Evolutionary conservation across 768 basidiomycete genomes (phyloP).

Genomic region (Phanerodontia chrysosporium): DNA sequence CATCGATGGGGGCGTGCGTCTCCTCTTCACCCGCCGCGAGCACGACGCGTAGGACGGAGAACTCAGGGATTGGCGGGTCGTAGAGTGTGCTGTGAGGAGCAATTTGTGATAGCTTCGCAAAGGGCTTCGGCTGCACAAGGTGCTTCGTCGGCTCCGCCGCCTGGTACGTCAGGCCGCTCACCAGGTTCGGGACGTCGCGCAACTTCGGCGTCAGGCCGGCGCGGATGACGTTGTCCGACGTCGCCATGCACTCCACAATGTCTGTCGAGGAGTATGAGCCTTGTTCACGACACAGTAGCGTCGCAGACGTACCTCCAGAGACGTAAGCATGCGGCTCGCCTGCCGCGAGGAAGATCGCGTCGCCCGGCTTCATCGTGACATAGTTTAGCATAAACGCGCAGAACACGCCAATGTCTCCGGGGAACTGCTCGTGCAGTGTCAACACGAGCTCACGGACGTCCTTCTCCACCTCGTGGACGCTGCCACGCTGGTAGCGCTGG

Average conservation of each 20-base stretch:
- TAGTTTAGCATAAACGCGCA: conserved; percentile 90
- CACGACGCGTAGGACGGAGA: conserved; percentile 72
- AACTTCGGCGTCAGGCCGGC: conserved; percentile 97
- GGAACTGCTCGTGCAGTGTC: conserved; percentile 68
- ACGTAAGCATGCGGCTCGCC: conserved; percentile 98
- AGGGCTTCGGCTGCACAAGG: conserved; percentile 56
- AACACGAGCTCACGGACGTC: conserved; percentile 61
- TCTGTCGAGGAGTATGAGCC: conserved; percentile 42
- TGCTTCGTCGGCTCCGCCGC: conserved; percentile 68
- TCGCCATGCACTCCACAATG: conserved; percentile 99
- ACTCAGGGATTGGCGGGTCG: conserved; percentile 91
- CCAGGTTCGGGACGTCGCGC: conserved; percentile 88
- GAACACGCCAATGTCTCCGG: conserved; percentile 89
- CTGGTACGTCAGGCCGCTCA: conserved; percentile 82
- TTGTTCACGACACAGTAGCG: background rate
- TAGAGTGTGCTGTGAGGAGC: conserved; percentile 51
- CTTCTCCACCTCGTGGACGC: conserved; percentile 36
- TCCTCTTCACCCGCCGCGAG: conserved; percentile 44
- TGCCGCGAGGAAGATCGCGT: conserved; percentile 93
- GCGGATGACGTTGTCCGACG: conserved; percentile 97
- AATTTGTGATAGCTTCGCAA: conserved; percentile 23
- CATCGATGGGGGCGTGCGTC: conserved; percentile 59
- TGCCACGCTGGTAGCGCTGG: conserved; percentile 51
- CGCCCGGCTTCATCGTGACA: conserved; percentile 70
- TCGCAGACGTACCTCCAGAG: conserved; percentile 66